Percentiles rank a stretch among this genome's conserved stretches.
Evolutionary conservation across 1,284 basidiomycete species (phyloP).

Genomic region (Sparassis latifolia): DNA sequence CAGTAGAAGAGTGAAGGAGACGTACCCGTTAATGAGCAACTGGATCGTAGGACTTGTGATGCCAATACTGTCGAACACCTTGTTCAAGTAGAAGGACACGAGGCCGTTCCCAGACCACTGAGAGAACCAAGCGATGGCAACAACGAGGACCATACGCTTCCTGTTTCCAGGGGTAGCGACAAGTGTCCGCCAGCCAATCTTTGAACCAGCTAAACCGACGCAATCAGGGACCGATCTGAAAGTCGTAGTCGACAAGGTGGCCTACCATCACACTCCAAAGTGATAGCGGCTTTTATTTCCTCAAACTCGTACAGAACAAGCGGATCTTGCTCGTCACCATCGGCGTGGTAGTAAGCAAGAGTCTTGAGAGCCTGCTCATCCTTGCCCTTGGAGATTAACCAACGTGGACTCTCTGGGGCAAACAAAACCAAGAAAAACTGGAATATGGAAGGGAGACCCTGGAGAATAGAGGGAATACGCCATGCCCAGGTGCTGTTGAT

Average conservation of each 20-base stretch:
- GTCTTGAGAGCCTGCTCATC: conserved; percentile 49
- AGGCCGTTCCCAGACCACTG: conserved; percentile 75
- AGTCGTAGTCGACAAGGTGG: not conserved
- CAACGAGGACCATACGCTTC: conserved; percentile 61
- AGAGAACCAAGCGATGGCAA: conserved; percentile 67
- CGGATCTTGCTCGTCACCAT: conserved; percentile 56
- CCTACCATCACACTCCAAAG: conserved; percentile 45
- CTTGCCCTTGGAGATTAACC: conserved; percentile 52
- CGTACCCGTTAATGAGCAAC: conserved; percentile 29
- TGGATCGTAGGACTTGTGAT: conserved; percentile 56
- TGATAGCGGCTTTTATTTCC: conserved; percentile 70
- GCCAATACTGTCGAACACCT: conserved; percentile 66
- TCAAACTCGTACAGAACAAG: conserved; percentile 69
- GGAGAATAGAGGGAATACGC: conserved; percentile 61
- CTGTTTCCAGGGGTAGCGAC: conserved; percentile 56
- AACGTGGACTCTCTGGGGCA: conserved; percentile 63
- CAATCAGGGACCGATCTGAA: conserved; percentile 1
- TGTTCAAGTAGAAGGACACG: conserved; percentile 69
- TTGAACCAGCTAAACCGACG: conserved; percentile 17
- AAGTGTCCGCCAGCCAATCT: conserved; percentile 59
- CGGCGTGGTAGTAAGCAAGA: conserved; percentile 66
- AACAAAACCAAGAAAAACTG: conserved; percentile 54
- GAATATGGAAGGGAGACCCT: conserved; percentile 49
- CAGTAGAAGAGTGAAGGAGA: conserved; percentile 28
- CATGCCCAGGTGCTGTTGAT: conserved; percentile 59